Evolutionary conservation across 2,329 filamentous ascomycete species (phyloP).

Genomic region (Pestalotiopsis sp.): DNA sequence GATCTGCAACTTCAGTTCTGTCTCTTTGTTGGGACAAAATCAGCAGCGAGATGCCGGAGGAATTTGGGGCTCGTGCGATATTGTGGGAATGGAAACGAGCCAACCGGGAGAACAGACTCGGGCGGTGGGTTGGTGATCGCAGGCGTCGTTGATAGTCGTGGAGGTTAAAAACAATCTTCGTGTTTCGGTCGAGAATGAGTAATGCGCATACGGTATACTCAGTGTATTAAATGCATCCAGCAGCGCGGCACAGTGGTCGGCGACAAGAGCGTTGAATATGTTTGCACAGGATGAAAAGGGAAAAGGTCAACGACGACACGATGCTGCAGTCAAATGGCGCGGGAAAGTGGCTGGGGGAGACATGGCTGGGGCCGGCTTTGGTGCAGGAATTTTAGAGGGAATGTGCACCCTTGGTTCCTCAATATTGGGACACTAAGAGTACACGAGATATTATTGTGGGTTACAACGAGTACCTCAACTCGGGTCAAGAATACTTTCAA

Average conservation of each 20-base stretch:
- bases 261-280: conserved; percentile 4
- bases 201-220: background rate
- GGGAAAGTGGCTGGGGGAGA: conserved; percentile 12
- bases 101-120: background rate
- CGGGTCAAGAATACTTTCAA: too few relatives aligned
- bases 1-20: background rate
- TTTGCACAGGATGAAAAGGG: conserved; percentile 2
- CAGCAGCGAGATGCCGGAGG: background rate
- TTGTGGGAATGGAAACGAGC: background rate
- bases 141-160: background rate
- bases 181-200: background rate
- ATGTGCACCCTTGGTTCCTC: background rate
- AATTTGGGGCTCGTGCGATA: background rate
- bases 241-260: conserved; percentile 1
- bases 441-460: background rate
- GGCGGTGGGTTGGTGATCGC: background rate
- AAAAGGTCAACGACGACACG: conserved; percentile 4
- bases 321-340: conserved; percentile 1
- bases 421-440: conserved; percentile 5
- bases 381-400: background rate
- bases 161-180: background rate
- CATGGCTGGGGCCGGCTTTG: conserved; percentile 5
- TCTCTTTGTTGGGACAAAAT: background rate
- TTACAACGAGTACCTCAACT: too few relatives aligned
- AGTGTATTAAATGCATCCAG: background rate